Evolutionary conservation across 148 eudicot species (phyloP), one percentile per base, ranked within the genome.

Genomic region (Rhododendron williamsianum): DNA sequence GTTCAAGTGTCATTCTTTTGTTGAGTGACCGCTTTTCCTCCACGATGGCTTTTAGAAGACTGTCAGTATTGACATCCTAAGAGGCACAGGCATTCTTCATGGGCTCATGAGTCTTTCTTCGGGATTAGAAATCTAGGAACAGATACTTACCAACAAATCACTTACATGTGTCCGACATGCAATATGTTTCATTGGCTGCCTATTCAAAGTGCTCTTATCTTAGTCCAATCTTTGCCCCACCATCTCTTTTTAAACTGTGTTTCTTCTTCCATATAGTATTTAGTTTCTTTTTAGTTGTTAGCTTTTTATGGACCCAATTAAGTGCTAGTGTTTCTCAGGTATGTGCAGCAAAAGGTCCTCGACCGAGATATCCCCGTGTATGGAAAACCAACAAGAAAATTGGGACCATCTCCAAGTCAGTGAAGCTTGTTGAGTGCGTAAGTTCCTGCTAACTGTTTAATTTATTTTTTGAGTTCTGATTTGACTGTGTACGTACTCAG

Each of bases 321-420:
- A 63, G 16, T 80, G 43, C 65, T 84, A 33, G 25, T 82, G 45
- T 69, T 81, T 87, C 35, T 33, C 87, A 95, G 98, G 94, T 93
- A 81, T 94, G 98, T 88, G 98, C 92, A 77, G 90, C 92, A 73
- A 96, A 91, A 90, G 98, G 98, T 87, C 98, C 98, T 90, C 94
- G 98, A 87, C 98, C 95, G 25, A 94, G 98, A 84, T 93, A 89
- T 85, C 98, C 98, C 63, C 91, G 98, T 49, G 98, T 96, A 33
- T 96, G 98, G 98, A 96, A 92, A 90, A 89, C 92, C 85, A 92
- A 86, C 25, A 92, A 88, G 84, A 91, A 77, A 80, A 90, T 94
- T 84, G 98, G 98, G 85, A 96, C 98, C 84, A 91, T 94, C 52
- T 94, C 98, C 69, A 96, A 96, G 82, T 90, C 98, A 36, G 81